Evolutionary conservation across 108 stramenopile genomes (phyloP), one percentile per base, ranked within the genome.

Genomic region (Ochromonas danica): DNA sequence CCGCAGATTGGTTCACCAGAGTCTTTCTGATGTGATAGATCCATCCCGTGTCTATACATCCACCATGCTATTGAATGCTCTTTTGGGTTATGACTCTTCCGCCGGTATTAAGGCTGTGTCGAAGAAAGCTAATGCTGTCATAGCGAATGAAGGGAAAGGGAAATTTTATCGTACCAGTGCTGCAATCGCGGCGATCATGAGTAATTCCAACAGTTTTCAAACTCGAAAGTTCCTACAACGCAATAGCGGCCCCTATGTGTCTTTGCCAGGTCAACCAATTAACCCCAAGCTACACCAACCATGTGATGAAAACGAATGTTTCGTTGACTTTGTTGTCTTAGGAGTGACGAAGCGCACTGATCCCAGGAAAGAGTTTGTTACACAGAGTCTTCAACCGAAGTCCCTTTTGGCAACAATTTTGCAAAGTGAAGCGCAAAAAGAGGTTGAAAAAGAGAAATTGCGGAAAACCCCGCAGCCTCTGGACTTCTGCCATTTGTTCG

Each of bases 191-290:
- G 63, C 63, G 10, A 35, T 67, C 33, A 14, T 67, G 14, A 67
- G 31, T 36, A 25, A 67, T 36, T 14, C 63, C 3, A 31, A 3
- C 3, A 14, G 14, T 6, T 67, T 14, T 36, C 27, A 67, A 36
- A 25, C 63, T 28, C 17, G 63, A 6, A 67, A 28, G 10, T 67
- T 67, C 31, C 35, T 67, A 36, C 31, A 22, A 36, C 17, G 31
- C 31, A 36, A 6, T 25, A 67, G 31, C 6, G 17, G 14, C 3
- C 25, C 35, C 3, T 67, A 67, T 67, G 63, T 36, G 35, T 25
- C 63, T 28, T 28, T 67, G 33, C 63, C 63, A 67, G 63, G 63
- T 51, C 45, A 51, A 51, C 45, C 6, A 51, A 51, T 51, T 51
- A 6, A 51, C 6, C 6, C 45, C 45, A 51, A 51, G 22, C 45